A percentile compares a stretch with the other conserved stretches of the same genome.
Evolutionary conservation across 257 asterid species (phyloP).

Genomic region (Jaltomata sinuosa): DNA sequence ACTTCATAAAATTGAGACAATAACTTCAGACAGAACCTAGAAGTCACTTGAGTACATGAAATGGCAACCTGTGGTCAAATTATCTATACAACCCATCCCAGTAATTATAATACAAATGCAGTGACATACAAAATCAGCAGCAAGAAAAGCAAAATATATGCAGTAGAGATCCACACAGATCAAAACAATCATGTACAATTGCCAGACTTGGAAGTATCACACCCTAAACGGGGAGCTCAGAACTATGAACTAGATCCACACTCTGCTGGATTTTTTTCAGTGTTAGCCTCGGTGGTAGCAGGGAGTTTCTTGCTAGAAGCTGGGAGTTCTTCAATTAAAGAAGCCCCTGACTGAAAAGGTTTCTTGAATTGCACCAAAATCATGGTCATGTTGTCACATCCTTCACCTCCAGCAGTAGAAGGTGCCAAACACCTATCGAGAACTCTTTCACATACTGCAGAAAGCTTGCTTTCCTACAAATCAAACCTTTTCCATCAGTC

Average conservation of each 20-base stretch:
- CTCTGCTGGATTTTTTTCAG: slow-evolving; percentile 6
- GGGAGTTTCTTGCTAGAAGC: slow-evolving; percentile 22
- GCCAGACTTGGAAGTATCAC: background rate
- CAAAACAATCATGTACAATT: background rate
- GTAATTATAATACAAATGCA: background rate
- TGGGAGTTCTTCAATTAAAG: background rate
- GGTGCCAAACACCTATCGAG: slow-evolving; percentile 81
- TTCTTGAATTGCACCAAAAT: slow-evolving; percentile 76
- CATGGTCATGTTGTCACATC: slow-evolving; percentile 97
- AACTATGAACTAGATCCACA: slow-evolving; percentile 2
- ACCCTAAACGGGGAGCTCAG: background rate
- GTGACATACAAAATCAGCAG: background rate
- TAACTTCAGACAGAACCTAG: background rate
- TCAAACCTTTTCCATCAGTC: background rate
- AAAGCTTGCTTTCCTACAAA: slow-evolving; percentile 69
- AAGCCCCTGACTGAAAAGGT: slow-evolving; percentile 10
- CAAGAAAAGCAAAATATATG: background rate
- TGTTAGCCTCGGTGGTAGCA: slow-evolving; percentile 11
- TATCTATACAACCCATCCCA: background rate
- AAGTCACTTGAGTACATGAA: background rate
- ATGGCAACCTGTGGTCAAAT: background rate
- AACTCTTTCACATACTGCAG: slow-evolving; percentile 66
- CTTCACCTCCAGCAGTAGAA: slow-evolving; percentile 83
- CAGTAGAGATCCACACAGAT: background rate
- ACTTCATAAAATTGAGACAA: too few relatives aligned